Evolutionary conservation across 495 filamentous ascomycete species (phyloP), one percentile per base, ranked within the genome.

Genomic region (Annulohypoxylon maeteangense): DNA sequence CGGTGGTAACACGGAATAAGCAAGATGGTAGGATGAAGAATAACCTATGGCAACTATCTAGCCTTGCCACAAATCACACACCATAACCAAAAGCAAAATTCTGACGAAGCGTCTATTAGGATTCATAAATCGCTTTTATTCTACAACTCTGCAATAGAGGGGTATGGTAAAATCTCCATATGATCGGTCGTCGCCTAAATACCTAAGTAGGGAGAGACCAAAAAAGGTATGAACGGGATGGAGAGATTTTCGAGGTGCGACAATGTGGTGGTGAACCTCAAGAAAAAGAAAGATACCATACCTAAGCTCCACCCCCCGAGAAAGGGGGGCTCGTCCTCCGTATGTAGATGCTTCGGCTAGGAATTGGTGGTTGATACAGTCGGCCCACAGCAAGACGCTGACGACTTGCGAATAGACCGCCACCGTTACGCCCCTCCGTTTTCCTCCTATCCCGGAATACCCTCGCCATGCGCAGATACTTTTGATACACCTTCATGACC

Each of bases 91-190:
- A 18, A 32, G n/a, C 12, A 16, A 6, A 32, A 54, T 16, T 27
- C 38, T 10, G 40, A 62, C 20, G 45, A 48, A 48, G 44, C 32
- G n/a, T 59, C 51, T 59, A 67, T 71, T 63, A 68, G 20, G 27
- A 47, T 57, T 68, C 64, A 51, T 71, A 54, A 72, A 64, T 60
- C 34, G 57, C 69, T 72, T 72, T 71, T 63, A 23, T 57, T 57
- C 50, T 57, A 29, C 27, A 64, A 64, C 51, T 68, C 59, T 72
- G 59, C 69, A 64, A 54, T 36, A 53, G 36, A 23, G 51, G 51
- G 44, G 64, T 55, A 36, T 64, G 53, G 45, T 34, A 60, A 55
- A 64, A 62, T 65, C 64, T 68, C 69, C 64, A 51, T 40, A 40
- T 31, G 42, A 58, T 61, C 64, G 32, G 18, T 53, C 36, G 45